These are phyloP conservation scores for Fusarium austroafricanum DNA, from an alignment of 2,329 filamentous ascomycete species.

Conservation along the genomic window DNA sequence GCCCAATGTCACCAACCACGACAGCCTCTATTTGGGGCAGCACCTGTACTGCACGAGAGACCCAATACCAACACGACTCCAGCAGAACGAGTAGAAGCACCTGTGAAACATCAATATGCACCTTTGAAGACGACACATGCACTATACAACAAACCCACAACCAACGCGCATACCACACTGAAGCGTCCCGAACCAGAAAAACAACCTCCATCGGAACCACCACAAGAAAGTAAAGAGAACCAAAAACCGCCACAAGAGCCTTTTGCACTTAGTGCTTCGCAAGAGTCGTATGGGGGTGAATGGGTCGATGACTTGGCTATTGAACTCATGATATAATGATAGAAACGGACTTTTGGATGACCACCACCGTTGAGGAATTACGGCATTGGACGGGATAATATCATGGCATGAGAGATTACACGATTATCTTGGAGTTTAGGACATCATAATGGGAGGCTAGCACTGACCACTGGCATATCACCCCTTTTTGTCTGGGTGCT, in stretches of 20 bases:
- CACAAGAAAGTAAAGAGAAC: slow-evolving; percentile 42
- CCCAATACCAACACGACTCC: not conserved
- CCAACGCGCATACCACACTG: not conserved
- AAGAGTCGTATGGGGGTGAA: slow-evolving; percentile 54
- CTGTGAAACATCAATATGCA: not conserved
- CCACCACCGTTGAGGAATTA: not conserved
- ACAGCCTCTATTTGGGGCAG: not conserved
- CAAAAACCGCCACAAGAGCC: slow-evolving; percentile 27
- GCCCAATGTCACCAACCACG: slow-evolving; percentile 1
- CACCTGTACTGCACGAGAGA: slow-evolving; percentile 2
- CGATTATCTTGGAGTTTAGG: slow-evolving; percentile 17
- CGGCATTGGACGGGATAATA: not conserved
- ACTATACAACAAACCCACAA: slow-evolving; percentile 2
- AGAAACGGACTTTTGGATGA: slow-evolving; percentile 21
- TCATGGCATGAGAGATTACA: not conserved
- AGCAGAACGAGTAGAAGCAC: not conserved
- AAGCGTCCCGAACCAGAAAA: slow-evolving; percentile 2
- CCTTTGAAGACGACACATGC: not conserved
- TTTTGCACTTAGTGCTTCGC: slow-evolving; percentile 45
- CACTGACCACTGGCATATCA: slow-evolving; percentile 10
- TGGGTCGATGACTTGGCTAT: slow-evolving; percentile 54
- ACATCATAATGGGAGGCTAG: not conserved
- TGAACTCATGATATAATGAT: slow-evolving; percentile 47
- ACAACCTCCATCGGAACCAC: not conserved
- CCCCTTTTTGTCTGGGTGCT: not conserved